phyloP scores from a whole-genome alignment of 2,329 filamentous ascomycete genomes.

The Ophiocordyceps camponoti-rufipedis region DNA sequence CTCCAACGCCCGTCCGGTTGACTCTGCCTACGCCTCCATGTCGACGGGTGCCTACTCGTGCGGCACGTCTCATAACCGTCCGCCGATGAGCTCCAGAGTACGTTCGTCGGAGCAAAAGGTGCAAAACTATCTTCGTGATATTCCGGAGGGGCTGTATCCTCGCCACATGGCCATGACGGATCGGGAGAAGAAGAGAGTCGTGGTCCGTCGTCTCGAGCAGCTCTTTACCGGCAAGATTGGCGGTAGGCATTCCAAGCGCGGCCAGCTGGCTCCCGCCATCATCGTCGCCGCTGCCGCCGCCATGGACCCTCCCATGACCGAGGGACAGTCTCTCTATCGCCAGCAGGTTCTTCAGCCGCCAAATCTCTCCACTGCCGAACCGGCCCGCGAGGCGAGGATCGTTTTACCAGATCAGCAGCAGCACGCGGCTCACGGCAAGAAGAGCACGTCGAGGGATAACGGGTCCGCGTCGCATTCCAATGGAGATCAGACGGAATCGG shows the following conservation, averaged over 20 bases:
- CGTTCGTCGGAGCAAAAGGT: conserved; percentile 40
- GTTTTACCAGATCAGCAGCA: conserved; percentile 13
- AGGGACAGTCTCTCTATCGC: conserved; percentile 9
- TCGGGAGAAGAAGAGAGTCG: conserved; percentile 55
- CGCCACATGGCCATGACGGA: conserved; percentile 46
- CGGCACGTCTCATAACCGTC: conserved; percentile 18
- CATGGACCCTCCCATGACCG: conserved; percentile 8
- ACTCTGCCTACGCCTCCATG: conserved; percentile 54
- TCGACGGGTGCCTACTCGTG: conserved; percentile 30
- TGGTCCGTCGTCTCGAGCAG: conserved; percentile 61
- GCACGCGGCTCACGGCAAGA: conserved; percentile 15
- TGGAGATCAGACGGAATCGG: conserved; percentile 26
- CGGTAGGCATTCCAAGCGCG: conserved; percentile 17
- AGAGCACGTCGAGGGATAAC: conserved; percentile 23
- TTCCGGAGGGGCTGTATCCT: conserved; percentile 50
- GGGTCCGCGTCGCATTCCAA: conserved; percentile 27
- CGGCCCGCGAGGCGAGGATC: conserved; percentile 30
- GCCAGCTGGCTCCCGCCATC: conserved; percentile 6
- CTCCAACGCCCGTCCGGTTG: conserved; percentile 34
- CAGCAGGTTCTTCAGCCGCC: conserved; percentile 17
- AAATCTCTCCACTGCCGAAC: conserved; percentile 10
- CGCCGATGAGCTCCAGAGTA: conserved; percentile 15
- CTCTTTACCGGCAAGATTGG: conserved; percentile 57
- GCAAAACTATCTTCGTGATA: conserved; percentile 52
- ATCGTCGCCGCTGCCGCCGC: conserved; percentile 1